Base-by-base conservation (phyloP, 2,329 filamentous ascomycete species). In the Aureobasidium lini region DNA sequence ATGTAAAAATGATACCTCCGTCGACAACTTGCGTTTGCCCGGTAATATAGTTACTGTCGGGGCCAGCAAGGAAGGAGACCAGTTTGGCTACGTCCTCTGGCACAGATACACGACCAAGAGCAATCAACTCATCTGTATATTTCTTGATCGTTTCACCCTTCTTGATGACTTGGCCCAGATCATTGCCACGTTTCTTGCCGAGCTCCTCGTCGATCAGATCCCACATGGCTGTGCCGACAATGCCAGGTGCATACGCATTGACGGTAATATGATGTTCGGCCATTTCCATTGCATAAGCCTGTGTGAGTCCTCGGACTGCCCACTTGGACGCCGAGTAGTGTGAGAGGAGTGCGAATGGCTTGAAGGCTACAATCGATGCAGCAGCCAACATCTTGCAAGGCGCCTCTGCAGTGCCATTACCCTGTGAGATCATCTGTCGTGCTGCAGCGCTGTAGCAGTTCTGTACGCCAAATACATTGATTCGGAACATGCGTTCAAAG, bases 181-280 rank as follows among this genome's bases (percentile, higher is more conserved):
- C 71, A 0, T 73, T 72, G 0, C 80, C 83, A 1, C 71, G 75
- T 60, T 76, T 76, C 67, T 80, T 76, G 0, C 78, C 82, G 34
- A 86, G 62, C 60, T 80, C 79, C 62, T 82, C 79, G 62, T 88
- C 86, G 57, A 88, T 87, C 2, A 82, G 67, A 47, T 87, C 84
- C 85, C 85, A 88, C 84, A 88, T 88, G 0, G 76, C 74, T 0
- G 84, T 87, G 0, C 80, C 83, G 0, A 88, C 84, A 49, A 88
- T 86, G 0, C 86, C 86, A 0, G 85, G 85, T 0, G 83, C 84
- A 65, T 87, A 88, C 0, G 81, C 79, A 64, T 88, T 88, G 18
- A 81, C 84, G 0, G 82, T 87, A 68, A 89, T 88, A 60, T 82
- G 76, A 67, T 88, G 79, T 48, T 73, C 70, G 0, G 84, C 85